Conservation (phyloP, 2,329 filamentous ascomycete genomes). For the Neofusicoccum sp. region DNA sequence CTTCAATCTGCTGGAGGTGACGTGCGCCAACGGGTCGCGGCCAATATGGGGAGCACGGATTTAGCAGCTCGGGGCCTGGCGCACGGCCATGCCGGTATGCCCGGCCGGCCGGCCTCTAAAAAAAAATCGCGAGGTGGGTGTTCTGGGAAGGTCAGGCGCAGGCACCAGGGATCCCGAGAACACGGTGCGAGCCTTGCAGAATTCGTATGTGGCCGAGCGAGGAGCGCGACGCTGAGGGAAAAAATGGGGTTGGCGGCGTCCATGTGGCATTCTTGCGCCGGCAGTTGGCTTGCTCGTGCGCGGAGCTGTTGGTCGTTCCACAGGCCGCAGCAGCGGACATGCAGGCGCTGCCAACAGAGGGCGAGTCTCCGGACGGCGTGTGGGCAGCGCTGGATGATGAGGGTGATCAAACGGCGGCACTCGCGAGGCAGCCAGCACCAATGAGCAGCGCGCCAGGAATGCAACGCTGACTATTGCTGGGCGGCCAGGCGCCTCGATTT, state of each 20-base stretch:
- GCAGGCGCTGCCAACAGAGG: neutral
- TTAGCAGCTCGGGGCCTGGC: neutral
- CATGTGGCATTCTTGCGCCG: neutral
- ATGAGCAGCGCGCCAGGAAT: neutral
- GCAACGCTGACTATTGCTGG: slow-evolving; percentile 6
- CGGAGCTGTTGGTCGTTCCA: neutral
- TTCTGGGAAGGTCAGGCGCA: neutral
- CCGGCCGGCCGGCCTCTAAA: neutral
- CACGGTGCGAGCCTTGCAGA: neutral
- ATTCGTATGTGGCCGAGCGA: neutral
- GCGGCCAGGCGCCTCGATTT: neutral
- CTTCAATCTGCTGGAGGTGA: slow-evolving; percentile 5
- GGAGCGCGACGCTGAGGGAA: neutral
- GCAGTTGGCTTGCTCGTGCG: neutral
- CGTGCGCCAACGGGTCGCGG: neutral
- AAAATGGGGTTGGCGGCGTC: slow-evolving; percentile 3
- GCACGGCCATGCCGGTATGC: too few species aligned
- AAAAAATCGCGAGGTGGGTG: neutral
- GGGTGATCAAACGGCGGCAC: slow-evolving; percentile 2
- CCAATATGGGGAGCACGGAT: neutral
- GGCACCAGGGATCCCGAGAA: slow-evolving; percentile 1
- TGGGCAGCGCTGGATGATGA: neutral
- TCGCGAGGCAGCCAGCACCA: neutral
- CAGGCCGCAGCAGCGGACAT: neutral
- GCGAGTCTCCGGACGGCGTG: neutral